Evolutionary conservation across 129 eudicot genomes (phyloP).

Genomic region (Oenanthe sinensis): DNA sequence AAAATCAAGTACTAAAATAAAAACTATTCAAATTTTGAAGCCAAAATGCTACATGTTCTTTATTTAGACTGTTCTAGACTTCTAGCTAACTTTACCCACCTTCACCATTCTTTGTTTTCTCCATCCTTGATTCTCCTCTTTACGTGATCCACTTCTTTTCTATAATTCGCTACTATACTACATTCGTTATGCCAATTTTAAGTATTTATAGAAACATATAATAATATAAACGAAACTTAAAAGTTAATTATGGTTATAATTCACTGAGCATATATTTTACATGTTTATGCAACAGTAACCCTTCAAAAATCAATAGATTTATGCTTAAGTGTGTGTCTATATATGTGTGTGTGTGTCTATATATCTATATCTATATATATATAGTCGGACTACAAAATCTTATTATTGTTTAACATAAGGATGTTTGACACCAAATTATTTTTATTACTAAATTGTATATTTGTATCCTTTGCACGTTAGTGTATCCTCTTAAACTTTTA

Average conservation of each 20-base stretch:
- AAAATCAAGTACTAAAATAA: background rate
- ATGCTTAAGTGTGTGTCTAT: too few species aligned
- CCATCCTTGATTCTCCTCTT: background rate
- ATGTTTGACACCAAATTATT: background rate
- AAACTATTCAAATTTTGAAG: background rate
- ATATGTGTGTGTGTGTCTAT: too few species aligned
- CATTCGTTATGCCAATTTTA: background rate
- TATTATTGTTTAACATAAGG: background rate
- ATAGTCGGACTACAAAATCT: too few species aligned
- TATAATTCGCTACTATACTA: background rate
- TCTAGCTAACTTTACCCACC: background rate
- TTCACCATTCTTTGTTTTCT: background rate
- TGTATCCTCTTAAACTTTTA: background rate
- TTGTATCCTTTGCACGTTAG: background rate
- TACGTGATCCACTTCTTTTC: background rate
- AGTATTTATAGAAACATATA: too few species aligned
- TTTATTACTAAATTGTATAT: background rate
- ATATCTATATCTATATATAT: too few species aligned
- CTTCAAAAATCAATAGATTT: background rate
- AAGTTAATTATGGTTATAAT: background rate
- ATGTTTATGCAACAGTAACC: background rate
- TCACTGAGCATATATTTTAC: background rate
- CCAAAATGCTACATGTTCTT: background rate
- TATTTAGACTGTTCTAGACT: background rate
- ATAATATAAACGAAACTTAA: too few species aligned